Base-by-base conservation (phyloP, 768 basidiomycete species). In the Collybiopsis luxurians region DNA sequence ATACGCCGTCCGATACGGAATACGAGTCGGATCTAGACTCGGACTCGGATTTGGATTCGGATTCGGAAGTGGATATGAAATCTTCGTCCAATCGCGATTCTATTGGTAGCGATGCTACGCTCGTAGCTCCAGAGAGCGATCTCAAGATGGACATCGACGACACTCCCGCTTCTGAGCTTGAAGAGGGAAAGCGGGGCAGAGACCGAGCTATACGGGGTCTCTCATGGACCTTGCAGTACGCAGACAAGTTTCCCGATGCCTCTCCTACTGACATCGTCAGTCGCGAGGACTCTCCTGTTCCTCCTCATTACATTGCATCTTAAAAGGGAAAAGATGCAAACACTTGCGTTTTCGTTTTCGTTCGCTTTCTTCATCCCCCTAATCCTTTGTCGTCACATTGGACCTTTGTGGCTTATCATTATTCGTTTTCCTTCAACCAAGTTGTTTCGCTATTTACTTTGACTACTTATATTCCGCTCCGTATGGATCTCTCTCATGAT, bases 31-130 rank as follows among this genome's bases (percentile, higher is more conserved):
- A 44, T 44, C 6, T 6, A 34, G 31, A 21, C 19, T 30, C 27
- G n/a, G 50, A 51, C 24, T 34, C 28, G 11, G 51, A 53, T 11
- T 39, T 24, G 9, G 52, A 53, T 42, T 45, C 51, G 12, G 57
- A 53, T 45, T 28, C 30, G 4, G n/a, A 27, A 19, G 12, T 62
- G 40, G 66, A 64, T 7, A 53, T 58, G 40, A 61, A 65, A 47
- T 64, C 62, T 44, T 59, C 43, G 24, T 11, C 24, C 26, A 28
- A 28, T 30, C 23, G 24, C 17, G 57, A 26, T 24, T 24, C 44
- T 27, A 28, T 53, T 21, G 42, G 31, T 11, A 51, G 34, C 27
- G 51, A 17, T 40, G 51, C 38, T 38, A 53, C 51, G 2, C 51
- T 53, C 21, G 51, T 53, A 2, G 30, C 10, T 4, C 49, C 43